These are phyloP conservation scores for Crepidotus sp. DNA, from an alignment of 1,284 basidiomycete genomes.

Conservation along the genomic window DNA sequence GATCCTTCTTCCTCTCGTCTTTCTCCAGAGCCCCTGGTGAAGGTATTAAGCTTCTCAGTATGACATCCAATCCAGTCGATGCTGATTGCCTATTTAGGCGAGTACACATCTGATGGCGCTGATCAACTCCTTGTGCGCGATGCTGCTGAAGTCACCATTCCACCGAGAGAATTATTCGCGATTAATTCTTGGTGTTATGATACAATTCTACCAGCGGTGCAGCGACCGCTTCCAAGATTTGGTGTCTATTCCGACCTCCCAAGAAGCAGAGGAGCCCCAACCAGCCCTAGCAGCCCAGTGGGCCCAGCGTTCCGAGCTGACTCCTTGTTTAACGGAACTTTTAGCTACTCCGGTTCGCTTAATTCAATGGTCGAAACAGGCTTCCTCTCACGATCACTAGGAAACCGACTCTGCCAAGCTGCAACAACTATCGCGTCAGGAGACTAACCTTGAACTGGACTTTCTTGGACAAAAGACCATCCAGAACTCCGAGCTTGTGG, in stretches of 20 bases:
- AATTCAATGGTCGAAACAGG: conserved; percentile 5
- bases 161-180: conserved; percentile 91
- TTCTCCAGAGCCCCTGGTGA: conserved; percentile 67
- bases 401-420: conserved; percentile 34
- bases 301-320: conserved; percentile 80
- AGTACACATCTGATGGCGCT: conserved; percentile 82
- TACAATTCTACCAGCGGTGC: conserved; percentile 94
- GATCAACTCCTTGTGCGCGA: conserved; percentile 86
- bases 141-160: conserved; percentile 93
- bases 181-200: conserved; percentile 91
- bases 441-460: conserved; percentile 67
- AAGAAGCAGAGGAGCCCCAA: conserved; percentile 31
- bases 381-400: conserved; percentile 22
- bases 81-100: conserved; percentile 37
- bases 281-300: conserved; percentile 71
- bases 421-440: conserved; percentile 59
- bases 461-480: conserved; percentile 49
- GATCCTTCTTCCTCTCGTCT: conserved; percentile 58
- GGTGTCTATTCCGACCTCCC: conserved; percentile 38
- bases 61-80: conserved; percentile 4
- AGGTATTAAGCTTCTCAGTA: conserved; percentile 38
- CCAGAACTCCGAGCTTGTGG: conserved; percentile 62
- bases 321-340: conserved; percentile 59
- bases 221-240: conserved; percentile 80
- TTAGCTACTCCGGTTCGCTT: conserved; percentile 34